These are phyloP conservation scores for Protomyces macrosporus DNA, from an alignment of 1,139 yeast genomes.

Conservation along the genomic window DNA sequence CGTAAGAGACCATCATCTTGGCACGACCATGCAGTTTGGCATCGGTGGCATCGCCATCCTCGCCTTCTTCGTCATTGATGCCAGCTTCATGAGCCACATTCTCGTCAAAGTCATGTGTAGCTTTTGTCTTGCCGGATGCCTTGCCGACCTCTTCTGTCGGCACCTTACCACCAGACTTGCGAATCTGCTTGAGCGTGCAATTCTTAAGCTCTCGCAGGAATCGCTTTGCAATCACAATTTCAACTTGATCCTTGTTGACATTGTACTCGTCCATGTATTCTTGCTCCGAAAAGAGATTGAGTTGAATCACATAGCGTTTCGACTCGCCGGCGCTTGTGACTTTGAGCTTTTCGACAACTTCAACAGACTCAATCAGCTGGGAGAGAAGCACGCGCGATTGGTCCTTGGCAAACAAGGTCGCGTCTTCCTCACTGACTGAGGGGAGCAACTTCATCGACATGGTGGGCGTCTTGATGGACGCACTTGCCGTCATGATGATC, in stretches of 20 bases:
- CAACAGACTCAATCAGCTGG: slow-evolving; percentile 79
- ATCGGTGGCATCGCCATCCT: slow-evolving; percentile 65
- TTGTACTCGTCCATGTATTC: slow-evolving; percentile 89
- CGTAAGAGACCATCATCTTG: slow-evolving; percentile 87
- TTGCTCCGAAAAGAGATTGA: slow-evolving; percentile 66
- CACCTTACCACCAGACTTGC: slow-evolving; percentile 42
- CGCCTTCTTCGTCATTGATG: slow-evolving; percentile 37
- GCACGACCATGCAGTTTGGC: slow-evolving; percentile 56
- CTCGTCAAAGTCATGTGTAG: slow-evolving; percentile 31
- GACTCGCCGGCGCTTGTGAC: slow-evolving; percentile 55
- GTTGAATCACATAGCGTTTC: slow-evolving; percentile 61
- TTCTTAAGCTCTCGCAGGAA: slow-evolving; percentile 69
- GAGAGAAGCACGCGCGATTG: slow-evolving; percentile 79
- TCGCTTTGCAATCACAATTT: slow-evolving; percentile 55
- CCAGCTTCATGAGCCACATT: slow-evolving; percentile 32
- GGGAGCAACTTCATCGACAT: slow-evolving; percentile 83
- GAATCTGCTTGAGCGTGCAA: slow-evolving; percentile 64
- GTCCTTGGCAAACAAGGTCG: slow-evolving; percentile 89
- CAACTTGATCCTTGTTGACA: slow-evolving; percentile 72
- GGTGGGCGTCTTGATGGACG: slow-evolving; percentile 93
- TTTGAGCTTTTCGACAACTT: slow-evolving; percentile 69
- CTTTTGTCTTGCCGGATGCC: slow-evolving; percentile 52
- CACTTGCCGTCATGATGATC: slow-evolving; percentile 97
- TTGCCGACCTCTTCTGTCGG: slow-evolving; percentile 51
- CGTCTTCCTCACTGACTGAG: slow-evolving; percentile 77